A percentile compares a stretch with the other conserved stretches of the same genome.
phyloP scores from a whole-genome alignment of 176 grass and related monocot genomes.

The Hordeum vulgare region MorexV3_pseudomolecules_assembly NC_058520.1:259348886-259349385 shows the following conservation, averaged over 20 bases:
- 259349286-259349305: not conserved
- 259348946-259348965: not conserved
- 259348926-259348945: not conserved
- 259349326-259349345: constrained; percentile 34
- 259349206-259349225: not conserved
- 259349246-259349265: not conserved
- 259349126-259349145: not conserved
- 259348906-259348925: not conserved
- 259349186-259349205: not conserved
- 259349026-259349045: not conserved
- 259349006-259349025: not conserved
- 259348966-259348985: not conserved
- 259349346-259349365: constrained; percentile 99
- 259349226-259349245: not conserved
- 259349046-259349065: not conserved
- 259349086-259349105: not conserved
- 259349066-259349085: not conserved
- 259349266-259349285: not conserved
- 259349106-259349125: not conserved
- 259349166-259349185: not conserved
- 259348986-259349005: not conserved
- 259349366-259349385: constrained; percentile 85
- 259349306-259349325: not conserved
- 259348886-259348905: not conserved
- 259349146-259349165: not conserved